A percentile compares a stretch with the other conserved stretches of the same genome.
These are phyloP conservation scores for Magnolia officinalis DNA, from an alignment of 164 flowering plant species.

Conservation along the genomic window DNA sequence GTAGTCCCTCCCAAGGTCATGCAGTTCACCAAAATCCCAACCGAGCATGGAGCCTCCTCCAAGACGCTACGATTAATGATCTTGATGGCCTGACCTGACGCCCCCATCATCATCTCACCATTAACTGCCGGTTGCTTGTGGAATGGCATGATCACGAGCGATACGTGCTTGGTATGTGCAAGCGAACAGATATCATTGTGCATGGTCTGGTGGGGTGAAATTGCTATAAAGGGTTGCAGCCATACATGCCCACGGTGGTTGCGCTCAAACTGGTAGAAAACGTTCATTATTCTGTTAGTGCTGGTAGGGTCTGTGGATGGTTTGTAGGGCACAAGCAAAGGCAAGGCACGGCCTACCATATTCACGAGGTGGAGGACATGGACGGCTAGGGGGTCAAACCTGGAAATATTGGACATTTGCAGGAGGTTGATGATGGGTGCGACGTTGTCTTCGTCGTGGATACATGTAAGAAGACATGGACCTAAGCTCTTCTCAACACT, in stretches of 20 bases:
- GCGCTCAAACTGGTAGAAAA: constrained; percentile 9
- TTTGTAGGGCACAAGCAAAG: background rate
- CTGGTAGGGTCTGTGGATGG: background rate
- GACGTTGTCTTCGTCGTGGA: constrained; percentile 13
- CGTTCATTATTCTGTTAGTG: constrained; percentile 2
- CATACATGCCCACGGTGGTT: background rate
- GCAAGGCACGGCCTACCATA: constrained; percentile 16
- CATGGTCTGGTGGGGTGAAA: constrained; percentile 44
- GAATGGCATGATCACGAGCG: constrained; percentile 36
- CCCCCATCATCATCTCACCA: background rate
- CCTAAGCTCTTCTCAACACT: background rate
- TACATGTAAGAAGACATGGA: constrained; percentile 9
- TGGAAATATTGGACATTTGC: constrained; percentile 14
- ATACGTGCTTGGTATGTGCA: constrained; percentile 17
- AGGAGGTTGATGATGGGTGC: constrained; percentile 16
- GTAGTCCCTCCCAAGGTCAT: constrained; percentile 14
- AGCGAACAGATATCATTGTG: constrained; percentile 35
- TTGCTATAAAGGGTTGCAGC: constrained; percentile 22
- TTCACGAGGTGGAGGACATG: constrained; percentile 16
- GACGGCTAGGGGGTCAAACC: constrained; percentile 2
- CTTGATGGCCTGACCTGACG: constrained; percentile 1
- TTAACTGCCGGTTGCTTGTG: constrained; percentile 17
- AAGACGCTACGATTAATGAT: constrained; percentile 25
- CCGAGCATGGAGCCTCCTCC: constrained; percentile 42
- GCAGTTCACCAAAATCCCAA: constrained; percentile 36